These are phyloP conservation scores for Penicillium silybi DNA, from an alignment of 495 filamentous ascomycete genomes.

Conservation along the genomic window DNA sequence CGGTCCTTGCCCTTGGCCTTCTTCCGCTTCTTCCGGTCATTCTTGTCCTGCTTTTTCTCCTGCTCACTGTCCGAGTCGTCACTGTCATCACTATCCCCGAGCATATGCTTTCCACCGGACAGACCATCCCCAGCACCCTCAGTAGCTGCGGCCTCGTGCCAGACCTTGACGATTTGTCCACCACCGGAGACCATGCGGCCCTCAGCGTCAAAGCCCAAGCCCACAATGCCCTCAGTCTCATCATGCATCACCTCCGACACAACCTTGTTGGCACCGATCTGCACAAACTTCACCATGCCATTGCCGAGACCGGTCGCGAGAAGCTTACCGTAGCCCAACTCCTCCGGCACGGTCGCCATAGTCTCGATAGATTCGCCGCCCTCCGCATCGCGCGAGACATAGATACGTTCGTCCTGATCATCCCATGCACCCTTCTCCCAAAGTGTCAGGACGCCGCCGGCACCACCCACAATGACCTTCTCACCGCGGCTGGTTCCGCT, in stretches of 20 bases:
- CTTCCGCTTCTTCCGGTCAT: constrained; percentile 56
- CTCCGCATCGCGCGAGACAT: constrained; percentile 53
- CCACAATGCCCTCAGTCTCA: constrained; percentile 76
- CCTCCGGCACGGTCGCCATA: constrained; percentile 61
- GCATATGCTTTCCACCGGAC: constrained; percentile 30
- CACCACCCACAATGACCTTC: constrained; percentile 76
- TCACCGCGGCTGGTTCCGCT: constrained; percentile 61
- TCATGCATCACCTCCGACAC: constrained; percentile 65
- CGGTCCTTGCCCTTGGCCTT: constrained; percentile 52
- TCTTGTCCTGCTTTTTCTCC: constrained; percentile 29
- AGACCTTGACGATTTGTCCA: constrained; percentile 79
- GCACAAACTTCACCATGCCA: constrained; percentile 55
- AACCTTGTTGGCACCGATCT: constrained; percentile 56
- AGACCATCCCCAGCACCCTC: constrained; percentile 38
- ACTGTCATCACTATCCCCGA: constrained; percentile 42
- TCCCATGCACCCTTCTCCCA: constrained; percentile 96
- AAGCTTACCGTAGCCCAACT: constrained; percentile 61
- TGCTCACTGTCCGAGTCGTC: constrained; percentile 44
- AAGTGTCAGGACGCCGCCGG: constrained; percentile 75
- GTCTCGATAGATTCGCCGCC: constrained; percentile 70
- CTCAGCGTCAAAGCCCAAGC: constrained; percentile 74
- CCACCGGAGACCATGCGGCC: constrained; percentile 85
- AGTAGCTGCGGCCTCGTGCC: constrained; percentile 55
- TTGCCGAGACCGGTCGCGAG: constrained; percentile 74
- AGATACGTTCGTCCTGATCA: constrained; percentile 85